Base-by-base conservation (phyloP, 2,329 filamentous ascomycete genomes). In the Neonectria hederae region DNA sequence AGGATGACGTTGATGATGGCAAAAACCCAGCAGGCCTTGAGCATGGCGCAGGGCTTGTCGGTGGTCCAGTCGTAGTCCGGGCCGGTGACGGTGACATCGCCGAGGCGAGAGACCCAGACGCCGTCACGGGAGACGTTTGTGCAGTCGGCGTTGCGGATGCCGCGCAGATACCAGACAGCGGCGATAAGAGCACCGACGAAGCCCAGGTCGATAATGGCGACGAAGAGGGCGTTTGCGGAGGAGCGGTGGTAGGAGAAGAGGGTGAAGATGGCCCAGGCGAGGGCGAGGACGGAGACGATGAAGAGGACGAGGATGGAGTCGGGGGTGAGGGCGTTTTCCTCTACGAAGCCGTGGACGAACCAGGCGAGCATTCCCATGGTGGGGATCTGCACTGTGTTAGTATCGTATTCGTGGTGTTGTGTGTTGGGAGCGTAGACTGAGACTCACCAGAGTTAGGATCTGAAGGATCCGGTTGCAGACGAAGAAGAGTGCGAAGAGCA, bases 1-100 rank as follows among this genome's bases (percentile, higher is more conserved):
- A 94, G 90, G 68, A 96, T 82, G 69, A 84, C 83, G 78, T 96
- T 92, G 86, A 97, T 97, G 78, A 98, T 97, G 53, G 88, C 93
- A 71, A 97, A 90, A 3, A 93, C 95, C 80, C 93, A 98, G 70
- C 84, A 86, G 1, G 94, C 91, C 86, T 97, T 98, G 75, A 97
- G 87, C 93, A 97, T 96, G 54, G 91, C 87, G 81, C 95, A 98
- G 5, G 89, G 88, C 84, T 95, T 95, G 79, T 92, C 85, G 40
- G 89, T 78, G 57, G 85, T 78, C 43, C 89, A 75, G 45, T 84
- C 78, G 63, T 88, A 84, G 55, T 80, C 80, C 52, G 83, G 83
- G 38, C 86, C 77, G 30, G 79, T 81, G 46, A 87, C 87, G 67
- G 80, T 83, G 30, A 92, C 87, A 13, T 86, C 82, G 13, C 90